Percentiles rank a stretch among this genome's conserved stretches.
phyloP scores from a whole-genome alignment of 345 rosid genomes.

The Lumnitzera racemosa region DNA sequence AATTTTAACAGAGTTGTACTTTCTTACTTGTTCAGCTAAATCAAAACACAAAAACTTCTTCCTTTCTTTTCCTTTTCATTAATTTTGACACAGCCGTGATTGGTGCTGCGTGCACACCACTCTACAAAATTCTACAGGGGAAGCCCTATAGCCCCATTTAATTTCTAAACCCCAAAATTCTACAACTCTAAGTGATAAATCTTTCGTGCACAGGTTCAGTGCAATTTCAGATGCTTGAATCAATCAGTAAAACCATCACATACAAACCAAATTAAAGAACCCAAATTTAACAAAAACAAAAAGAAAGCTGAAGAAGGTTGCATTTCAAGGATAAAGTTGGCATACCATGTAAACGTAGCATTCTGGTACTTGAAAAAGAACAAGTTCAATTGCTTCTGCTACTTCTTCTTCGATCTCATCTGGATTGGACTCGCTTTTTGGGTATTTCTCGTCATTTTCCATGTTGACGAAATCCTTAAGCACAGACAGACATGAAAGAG shows the following conservation, averaged over 20 bases:
- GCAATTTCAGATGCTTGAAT: not conserved
- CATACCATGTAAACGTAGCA: conserved; percentile 86
- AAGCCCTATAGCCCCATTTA: not conserved
- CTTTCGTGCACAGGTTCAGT: not conserved
- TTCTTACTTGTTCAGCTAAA: too few species aligned
- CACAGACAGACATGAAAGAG: too few species aligned
- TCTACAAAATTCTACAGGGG: too few species aligned
- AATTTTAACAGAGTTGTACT: too few species aligned
- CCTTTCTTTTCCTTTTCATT: too few species aligned
- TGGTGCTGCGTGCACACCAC: too few species aligned
- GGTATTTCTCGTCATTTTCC: too few species aligned
- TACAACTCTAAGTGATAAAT: not conserved
- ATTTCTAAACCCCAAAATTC: not conserved
- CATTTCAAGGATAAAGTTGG: not conserved
- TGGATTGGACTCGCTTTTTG: too few species aligned
- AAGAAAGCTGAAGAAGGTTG: not conserved
- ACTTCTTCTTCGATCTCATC: conserved; percentile 34
- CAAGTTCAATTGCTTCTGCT: conserved; percentile 55
- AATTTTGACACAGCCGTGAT: too few species aligned
- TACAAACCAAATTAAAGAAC: not conserved
- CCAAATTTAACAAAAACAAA: not conserved
- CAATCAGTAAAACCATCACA: not conserved
- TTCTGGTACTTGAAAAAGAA: conserved; percentile 83
- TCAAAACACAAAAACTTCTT: too few species aligned
- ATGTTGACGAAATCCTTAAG: too few species aligned